Evolutionary conservation across 345 rosid genomes (phyloP).

Genomic region (Sonneratia alba): DNA sequence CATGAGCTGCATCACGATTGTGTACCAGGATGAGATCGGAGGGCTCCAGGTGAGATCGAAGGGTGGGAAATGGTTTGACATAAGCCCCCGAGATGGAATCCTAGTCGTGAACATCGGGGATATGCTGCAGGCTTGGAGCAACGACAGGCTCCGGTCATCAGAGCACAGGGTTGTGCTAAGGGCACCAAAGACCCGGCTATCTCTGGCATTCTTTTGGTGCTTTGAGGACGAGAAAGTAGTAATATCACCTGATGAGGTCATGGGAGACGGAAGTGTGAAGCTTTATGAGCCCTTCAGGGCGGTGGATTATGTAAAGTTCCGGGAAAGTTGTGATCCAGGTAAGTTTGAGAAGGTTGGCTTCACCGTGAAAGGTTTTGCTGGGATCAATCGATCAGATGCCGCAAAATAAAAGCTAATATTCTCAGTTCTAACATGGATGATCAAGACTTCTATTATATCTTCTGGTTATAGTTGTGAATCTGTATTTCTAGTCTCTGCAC

Average conservation of each 20-base stretch:
- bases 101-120: constrained; percentile 77
- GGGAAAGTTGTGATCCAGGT: constrained; percentile 52
- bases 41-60: constrained; percentile 74
- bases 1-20: constrained; percentile 77
- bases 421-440: not conserved
- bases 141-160: constrained; percentile 54
- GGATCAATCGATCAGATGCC: constrained; percentile 5
- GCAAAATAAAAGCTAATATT: not conserved
- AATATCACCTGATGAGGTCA: constrained; percentile 46
- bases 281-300: constrained; percentile 44
- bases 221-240: constrained; percentile 65
- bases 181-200: constrained; percentile 30
- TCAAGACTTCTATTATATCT: not conserved
- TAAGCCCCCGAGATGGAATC: constrained; percentile 38
- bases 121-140: constrained; percentile 82
- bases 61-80: constrained; percentile 47
- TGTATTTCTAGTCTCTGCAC: not conserved
- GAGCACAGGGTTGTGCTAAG: constrained; percentile 64
- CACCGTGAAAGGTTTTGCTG: constrained; percentile 61
- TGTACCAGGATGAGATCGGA: constrained; percentile 61
- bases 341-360: constrained; percentile 57
- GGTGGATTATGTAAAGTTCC: constrained; percentile 47
- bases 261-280: constrained; percentile 37
- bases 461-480: not conserved
- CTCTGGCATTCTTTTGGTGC: constrained; percentile 61